These are phyloP conservation scores for Curvularia verruculosa DNA, from an alignment of 2,329 filamentous ascomycete species.

Conservation along the genomic window DNA sequence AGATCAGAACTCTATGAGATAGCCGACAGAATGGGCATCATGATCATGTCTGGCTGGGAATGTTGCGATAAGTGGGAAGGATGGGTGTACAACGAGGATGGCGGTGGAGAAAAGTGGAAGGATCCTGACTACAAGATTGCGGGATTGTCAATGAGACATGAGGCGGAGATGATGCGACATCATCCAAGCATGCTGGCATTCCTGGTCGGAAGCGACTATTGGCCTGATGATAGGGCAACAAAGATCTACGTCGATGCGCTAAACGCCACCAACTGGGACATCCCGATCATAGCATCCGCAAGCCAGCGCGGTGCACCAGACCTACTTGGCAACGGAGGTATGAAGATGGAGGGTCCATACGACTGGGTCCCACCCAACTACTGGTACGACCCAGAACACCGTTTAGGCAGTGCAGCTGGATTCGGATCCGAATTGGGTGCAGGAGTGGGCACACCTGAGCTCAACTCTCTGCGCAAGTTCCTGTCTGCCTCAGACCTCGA, in stretches of 20 bases:
- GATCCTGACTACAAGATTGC: slow-evolving; percentile 63
- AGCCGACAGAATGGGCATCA: slow-evolving; percentile 64
- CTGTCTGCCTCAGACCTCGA: slow-evolving; percentile 58
- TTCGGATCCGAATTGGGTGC: slow-evolving; percentile 68
- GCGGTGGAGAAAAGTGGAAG: slow-evolving; percentile 54
- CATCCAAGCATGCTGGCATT: slow-evolving; percentile 66
- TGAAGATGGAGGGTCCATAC: slow-evolving; percentile 72
- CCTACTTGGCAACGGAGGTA: slow-evolving; percentile 61
- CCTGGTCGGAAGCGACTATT: slow-evolving; percentile 67
- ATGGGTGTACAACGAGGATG: slow-evolving; percentile 66
- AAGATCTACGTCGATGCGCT: slow-evolving; percentile 61
- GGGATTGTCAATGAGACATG: slow-evolving; percentile 63
- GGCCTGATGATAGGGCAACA: slow-evolving; percentile 65
- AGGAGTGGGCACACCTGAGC: slow-evolving; percentile 67
- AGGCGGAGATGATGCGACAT: slow-evolving; percentile 64
- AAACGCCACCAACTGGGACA: slow-evolving; percentile 60
- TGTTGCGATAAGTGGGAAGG: slow-evolving; percentile 73
- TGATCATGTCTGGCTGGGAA: slow-evolving; percentile 69
- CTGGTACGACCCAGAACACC: slow-evolving; percentile 62
- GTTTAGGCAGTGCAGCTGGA: slow-evolving; percentile 64
- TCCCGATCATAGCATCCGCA: slow-evolving; percentile 64
- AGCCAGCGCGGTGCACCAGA: slow-evolving; percentile 61
- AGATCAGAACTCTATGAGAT: slow-evolving; percentile 66
- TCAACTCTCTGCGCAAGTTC: slow-evolving; percentile 61
- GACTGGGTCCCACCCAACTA: slow-evolving; percentile 71